Percentiles rank a stretch among this genome's conserved stretches.
Evolutionary conservation across 768 basidiomycete species (phyloP).

Genomic region (Lentinula sp.): DNA sequence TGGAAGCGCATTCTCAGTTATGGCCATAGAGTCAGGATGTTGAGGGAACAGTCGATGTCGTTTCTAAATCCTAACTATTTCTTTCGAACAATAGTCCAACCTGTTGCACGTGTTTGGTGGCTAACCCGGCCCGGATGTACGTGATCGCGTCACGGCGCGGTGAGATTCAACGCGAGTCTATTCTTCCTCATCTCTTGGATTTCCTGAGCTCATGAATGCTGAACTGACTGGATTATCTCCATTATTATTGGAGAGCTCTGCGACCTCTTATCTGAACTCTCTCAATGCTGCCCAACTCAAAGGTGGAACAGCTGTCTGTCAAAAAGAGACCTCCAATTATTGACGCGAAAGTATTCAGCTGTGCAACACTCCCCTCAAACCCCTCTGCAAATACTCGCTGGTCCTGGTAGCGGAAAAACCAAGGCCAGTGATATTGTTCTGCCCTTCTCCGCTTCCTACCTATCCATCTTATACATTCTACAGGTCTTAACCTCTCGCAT

Average conservation of each 20-base stretch:
- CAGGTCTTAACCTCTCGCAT: constrained; percentile 65
- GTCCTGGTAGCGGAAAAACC: constrained; percentile 72
- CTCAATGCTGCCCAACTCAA: constrained; percentile 4
- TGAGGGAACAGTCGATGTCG: not conserved
- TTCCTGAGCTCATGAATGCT: not conserved
- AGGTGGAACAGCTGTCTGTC: not conserved
- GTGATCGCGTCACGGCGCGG: not conserved
- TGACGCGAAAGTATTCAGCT: constrained; percentile 32
- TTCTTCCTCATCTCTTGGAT: not conserved
- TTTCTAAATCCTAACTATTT: not conserved
- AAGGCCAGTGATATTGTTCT: constrained; percentile 29
- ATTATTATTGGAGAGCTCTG: not conserved
- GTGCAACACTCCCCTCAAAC: constrained; percentile 55
- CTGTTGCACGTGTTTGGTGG: not conserved
- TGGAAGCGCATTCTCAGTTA: not conserved
- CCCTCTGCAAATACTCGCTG: constrained; percentile 78
- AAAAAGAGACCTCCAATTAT: not conserved
- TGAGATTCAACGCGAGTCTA: not conserved
- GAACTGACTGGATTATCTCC: not conserved
- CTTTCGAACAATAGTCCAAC: not conserved
- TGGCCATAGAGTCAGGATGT: not conserved
- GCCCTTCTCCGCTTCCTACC: not conserved
- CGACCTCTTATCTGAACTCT: not conserved
- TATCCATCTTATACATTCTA: not conserved
- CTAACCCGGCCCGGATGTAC: not conserved